A percentile compares a stretch with the other conserved stretches of the same genome.
Evolutionary conservation across 345 rosid genomes (phyloP).

Genomic region (Camelina hispida): DNA sequence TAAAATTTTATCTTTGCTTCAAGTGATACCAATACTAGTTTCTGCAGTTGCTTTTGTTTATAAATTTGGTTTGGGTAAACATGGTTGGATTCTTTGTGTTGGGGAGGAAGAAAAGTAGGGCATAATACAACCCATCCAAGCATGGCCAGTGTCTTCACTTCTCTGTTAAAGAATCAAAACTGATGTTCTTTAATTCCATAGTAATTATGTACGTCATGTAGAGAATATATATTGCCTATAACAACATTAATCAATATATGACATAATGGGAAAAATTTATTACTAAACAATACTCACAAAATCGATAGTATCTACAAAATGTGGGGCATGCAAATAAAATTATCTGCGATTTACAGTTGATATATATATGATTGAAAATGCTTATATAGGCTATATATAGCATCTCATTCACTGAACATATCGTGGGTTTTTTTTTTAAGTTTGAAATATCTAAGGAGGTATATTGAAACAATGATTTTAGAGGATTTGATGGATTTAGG

Average conservation of each 20-base stretch:
- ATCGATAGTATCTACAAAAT: not conserved
- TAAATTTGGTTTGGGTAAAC: conserved; percentile 28
- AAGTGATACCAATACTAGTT: not conserved
- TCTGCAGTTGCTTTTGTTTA: not conserved
- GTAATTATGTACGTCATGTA: not conserved
- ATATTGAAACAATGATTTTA: no score
- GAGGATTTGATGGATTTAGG: no score
- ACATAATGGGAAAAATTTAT: not conserved
- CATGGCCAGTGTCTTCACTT: conserved; percentile 38
- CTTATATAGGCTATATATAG: not conserved
- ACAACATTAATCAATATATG: not conserved
- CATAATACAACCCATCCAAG: conserved; percentile 55
- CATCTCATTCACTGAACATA: not conserved
- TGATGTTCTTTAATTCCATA: not conserved
- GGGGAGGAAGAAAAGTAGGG: conserved; percentile 62
- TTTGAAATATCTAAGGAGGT: no score
- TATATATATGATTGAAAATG: not conserved
- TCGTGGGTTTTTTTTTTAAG: not conserved
- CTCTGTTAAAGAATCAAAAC: conserved; percentile 33
- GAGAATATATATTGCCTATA: not conserved
- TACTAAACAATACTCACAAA: not conserved
- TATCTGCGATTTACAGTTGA: not conserved
- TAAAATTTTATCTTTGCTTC: not conserved
- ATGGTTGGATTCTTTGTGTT: conserved; percentile 57
- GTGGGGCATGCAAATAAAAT: not conserved